These are phyloP conservation scores for Fusarium avenaceum DNA, from an alignment of 2,329 filamentous ascomycete species.

Conservation along the genomic window DNA sequence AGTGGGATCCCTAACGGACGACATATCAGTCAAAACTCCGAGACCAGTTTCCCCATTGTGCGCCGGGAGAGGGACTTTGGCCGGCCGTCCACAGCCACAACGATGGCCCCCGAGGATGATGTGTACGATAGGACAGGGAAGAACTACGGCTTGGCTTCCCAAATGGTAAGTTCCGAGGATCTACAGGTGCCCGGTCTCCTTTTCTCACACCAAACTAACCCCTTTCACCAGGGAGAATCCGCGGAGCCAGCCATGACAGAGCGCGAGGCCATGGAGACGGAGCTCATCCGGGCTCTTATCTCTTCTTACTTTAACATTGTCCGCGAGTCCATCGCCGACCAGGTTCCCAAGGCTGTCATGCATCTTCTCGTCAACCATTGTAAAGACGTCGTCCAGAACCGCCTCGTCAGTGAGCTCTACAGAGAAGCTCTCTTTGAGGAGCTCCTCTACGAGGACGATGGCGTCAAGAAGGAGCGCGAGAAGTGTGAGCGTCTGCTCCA, in stretches of 20 bases:
- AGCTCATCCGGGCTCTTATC: constrained; percentile 95
- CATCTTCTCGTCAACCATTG: constrained; percentile 98
- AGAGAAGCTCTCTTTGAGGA: constrained; percentile 92
- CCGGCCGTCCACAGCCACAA: constrained; percentile 60
- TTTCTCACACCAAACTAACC: constrained; percentile 41
- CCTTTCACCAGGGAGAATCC: constrained; percentile 63
- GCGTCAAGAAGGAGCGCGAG: constrained; percentile 95
- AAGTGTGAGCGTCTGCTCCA: constrained; percentile 97
- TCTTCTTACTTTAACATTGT: constrained; percentile 99
- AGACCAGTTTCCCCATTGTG: constrained; percentile 86
- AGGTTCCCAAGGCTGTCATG: constrained; percentile 99
- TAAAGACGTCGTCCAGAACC: constrained; percentile 97
- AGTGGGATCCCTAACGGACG: constrained; percentile 57
- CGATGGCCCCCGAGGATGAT: constrained; percentile 58
- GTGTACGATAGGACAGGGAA: constrained; percentile 57
- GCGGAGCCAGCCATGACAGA: constrained; percentile 92
- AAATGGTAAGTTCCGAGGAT: constrained; percentile 67
- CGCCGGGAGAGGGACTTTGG: constrained; percentile 75
- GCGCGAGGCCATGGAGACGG: constrained; percentile 95
- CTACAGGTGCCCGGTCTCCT: constrained; percentile 22
- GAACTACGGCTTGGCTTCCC: constrained; percentile 61
- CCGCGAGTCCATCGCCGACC: constrained; percentile 96
- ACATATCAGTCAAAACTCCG: constrained; percentile 82
- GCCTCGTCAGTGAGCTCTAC: constrained; percentile 95
- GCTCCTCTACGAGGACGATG: constrained; percentile 96